Conservation (phyloP, 768 basidiomycete genomes). For the Psilocybe cubensis region DNA sequence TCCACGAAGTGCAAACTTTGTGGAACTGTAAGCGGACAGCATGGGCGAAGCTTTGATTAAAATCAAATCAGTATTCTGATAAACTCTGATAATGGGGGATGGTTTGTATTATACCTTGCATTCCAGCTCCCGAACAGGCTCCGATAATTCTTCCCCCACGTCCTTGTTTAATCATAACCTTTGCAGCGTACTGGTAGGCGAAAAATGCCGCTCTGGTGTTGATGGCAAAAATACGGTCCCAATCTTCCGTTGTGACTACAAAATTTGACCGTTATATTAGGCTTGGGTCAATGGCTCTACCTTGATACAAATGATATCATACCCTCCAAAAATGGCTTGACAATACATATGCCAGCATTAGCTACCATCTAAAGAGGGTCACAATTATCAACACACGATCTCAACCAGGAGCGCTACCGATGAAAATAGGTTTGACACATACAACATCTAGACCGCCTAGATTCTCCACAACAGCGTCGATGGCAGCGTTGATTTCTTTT, state of each 20-base stretch:
- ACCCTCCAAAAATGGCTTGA: slow-evolving; percentile 14
- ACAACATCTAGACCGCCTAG: slow-evolving; percentile 27
- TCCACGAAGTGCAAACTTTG: slow-evolving; percentile 42
- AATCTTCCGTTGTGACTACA: slow-evolving; percentile 37
- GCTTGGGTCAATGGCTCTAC: neutral
- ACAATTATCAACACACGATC: neutral
- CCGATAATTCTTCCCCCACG: slow-evolving; percentile 59
- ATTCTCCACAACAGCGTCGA: slow-evolving; percentile 12
- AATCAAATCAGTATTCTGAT: neutral
- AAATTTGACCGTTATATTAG: neutral
- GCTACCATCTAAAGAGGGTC: slow-evolving; percentile 37
- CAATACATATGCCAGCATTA: slow-evolving; percentile 38
- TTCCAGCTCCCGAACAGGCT: slow-evolving; percentile 33
- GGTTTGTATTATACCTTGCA: slow-evolving; percentile 23
- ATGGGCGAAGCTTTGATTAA: slow-evolving; percentile 3
- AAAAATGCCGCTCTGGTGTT: slow-evolving; percentile 63
- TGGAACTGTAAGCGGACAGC: slow-evolving; percentile 28
- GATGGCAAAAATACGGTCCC: slow-evolving; percentile 47
- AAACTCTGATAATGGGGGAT: neutral
- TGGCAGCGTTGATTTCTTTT: slow-evolving; percentile 18
- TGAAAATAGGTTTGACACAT: neutral
- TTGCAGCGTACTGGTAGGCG: slow-evolving; percentile 66
- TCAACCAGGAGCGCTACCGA: too few relatives aligned
- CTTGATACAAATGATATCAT: slow-evolving; percentile 2
- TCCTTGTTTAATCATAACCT: slow-evolving; percentile 60